A percentile compares a stretch with the other conserved stretches of the same genome.
These are phyloP conservation scores for Verbascum thapsus DNA, from an alignment of 257 asterid genomes.

Conservation along the genomic window DNA sequence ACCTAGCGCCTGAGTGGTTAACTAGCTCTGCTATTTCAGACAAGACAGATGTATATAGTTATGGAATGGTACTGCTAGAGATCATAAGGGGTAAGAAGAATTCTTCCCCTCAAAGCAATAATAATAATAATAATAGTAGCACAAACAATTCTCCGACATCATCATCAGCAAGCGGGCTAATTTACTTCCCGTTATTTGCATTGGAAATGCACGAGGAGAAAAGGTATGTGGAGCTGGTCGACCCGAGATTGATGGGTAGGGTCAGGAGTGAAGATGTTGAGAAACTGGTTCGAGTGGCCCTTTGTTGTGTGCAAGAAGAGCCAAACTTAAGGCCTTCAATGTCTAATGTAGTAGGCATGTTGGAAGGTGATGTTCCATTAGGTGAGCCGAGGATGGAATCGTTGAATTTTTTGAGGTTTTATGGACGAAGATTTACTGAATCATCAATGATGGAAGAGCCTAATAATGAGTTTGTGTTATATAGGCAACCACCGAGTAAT, in stretches of 20 bases:
- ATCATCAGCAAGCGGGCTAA: conserved; percentile 35
- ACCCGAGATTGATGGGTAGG: conserved; percentile 54
- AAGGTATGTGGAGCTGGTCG: conserved; percentile 68
- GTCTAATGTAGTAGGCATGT: conserved; percentile 71
- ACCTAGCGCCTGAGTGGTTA: conserved; percentile 86
- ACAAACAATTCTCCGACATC: conserved; percentile 37
- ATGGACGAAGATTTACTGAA: conserved; percentile 76
- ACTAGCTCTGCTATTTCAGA: conserved; percentile 79
- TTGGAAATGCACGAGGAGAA: conserved; percentile 77
- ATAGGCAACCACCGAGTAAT: conserved; percentile 31
- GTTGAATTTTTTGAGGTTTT: conserved; percentile 66
- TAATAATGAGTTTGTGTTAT: conserved; percentile 31
- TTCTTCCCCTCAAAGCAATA: conserved; percentile 47
- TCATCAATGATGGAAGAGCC: conserved; percentile 45
- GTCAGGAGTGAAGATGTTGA: conserved; percentile 61
- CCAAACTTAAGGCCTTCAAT: conserved; percentile 73
- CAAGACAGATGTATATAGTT: conserved; percentile 79
- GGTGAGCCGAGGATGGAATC: conserved; percentile 65
- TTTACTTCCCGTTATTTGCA: conserved; percentile 71
- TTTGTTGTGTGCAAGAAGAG: conserved; percentile 86
- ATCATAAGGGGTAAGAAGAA: conserved; percentile 75
- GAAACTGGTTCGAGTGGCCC: conserved; percentile 71
- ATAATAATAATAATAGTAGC: conserved; percentile 34
- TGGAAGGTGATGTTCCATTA: conserved; percentile 70
- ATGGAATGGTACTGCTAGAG: conserved; percentile 79